Evolutionary conservation across 106 monocot species (phyloP).

Genomic region (Dactylorhiza incarnata): DNA sequence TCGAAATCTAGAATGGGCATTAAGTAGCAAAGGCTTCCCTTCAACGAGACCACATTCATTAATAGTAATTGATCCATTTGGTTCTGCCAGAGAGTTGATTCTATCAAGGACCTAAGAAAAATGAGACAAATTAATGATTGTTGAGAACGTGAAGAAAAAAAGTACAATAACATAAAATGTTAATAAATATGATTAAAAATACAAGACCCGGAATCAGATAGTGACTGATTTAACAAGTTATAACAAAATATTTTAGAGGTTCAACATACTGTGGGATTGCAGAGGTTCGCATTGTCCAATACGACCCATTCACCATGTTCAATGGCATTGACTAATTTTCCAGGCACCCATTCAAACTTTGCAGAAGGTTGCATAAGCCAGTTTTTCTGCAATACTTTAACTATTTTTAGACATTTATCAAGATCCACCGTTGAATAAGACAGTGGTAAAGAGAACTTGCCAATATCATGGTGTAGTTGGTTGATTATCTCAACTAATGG

Average conservation of each 20-base stretch:
- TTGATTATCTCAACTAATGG: slow-evolving; percentile 62
- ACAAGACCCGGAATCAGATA: not conserved
- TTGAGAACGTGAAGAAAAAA: not conserved
- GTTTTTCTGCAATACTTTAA: slow-evolving; percentile 37
- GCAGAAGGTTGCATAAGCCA: slow-evolving; percentile 23
- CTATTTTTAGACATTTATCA: slow-evolving; percentile 30
- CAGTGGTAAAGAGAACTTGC: slow-evolving; percentile 44
- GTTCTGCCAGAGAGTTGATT: slow-evolving; percentile 89
- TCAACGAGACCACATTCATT: slow-evolving; percentile 93
- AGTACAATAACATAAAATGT: not conserved
- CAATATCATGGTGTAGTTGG: slow-evolving; percentile 49
- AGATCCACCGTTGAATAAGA: slow-evolving; percentile 53
- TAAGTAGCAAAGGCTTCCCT: slow-evolving; percentile 61
- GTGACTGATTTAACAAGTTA: not conserved
- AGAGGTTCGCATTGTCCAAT: slow-evolving; percentile 94
- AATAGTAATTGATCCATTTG: slow-evolving; percentile 56
- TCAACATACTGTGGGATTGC: slow-evolving; percentile 79
- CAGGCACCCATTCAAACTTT: slow-evolving; percentile 89
- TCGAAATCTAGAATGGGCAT: slow-evolving; percentile 67
- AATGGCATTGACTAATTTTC: slow-evolving; percentile 72
- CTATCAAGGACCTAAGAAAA: slow-evolving; percentile 80
- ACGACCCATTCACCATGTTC: slow-evolving; percentile 91
- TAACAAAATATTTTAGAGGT: not conserved
- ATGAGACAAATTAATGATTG: not conserved
- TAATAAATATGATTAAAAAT: not conserved